These are phyloP conservation scores for Phytopythium sindhum DNA, from an alignment of 352 stramenopile genomes.

Conservation along the genomic window DNA sequence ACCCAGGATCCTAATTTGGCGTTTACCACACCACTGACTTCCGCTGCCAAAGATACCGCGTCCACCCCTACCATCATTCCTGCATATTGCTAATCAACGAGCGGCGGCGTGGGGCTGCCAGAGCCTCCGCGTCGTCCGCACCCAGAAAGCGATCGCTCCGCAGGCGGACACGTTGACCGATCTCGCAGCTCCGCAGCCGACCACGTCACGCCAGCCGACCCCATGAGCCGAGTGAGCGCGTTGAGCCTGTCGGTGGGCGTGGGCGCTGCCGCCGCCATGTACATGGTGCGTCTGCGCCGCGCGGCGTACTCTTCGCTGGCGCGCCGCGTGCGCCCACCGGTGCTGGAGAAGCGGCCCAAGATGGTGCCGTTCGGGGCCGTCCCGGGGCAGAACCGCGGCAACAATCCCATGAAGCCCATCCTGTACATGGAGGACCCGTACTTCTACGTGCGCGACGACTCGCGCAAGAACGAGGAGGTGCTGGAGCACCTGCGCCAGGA, in stretches of 20 bases:
- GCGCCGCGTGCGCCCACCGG: slow-evolving; percentile 38
- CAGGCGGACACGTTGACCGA: too few species aligned
- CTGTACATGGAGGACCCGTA: slow-evolving; percentile 92
- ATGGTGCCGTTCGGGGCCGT: slow-evolving; percentile 84
- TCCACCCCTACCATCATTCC: too few species aligned
- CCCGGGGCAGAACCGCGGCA: slow-evolving; percentile 72
- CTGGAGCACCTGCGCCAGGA: slow-evolving; percentile 91
- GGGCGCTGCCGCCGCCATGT: slow-evolving; percentile 49
- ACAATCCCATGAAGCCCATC: slow-evolving; percentile 88
- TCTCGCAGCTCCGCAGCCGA: too few species aligned
- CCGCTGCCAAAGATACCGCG: too few species aligned
- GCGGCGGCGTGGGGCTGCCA: too few species aligned
- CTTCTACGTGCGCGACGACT: slow-evolving; percentile 95
- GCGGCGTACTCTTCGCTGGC: slow-evolving; percentile 57
- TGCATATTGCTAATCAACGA: too few species aligned
- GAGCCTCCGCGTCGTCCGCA: too few species aligned
- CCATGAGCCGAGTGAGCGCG: slow-evolving; percentile 53
- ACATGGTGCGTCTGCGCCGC: slow-evolving; percentile 52
- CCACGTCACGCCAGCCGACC: too few species aligned
- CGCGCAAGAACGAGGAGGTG: slow-evolving; percentile 89
- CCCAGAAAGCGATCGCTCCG: too few species aligned
- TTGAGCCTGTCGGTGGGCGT: slow-evolving; percentile 56
- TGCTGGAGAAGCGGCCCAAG: slow-evolving; percentile 66
- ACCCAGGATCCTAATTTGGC: too few species aligned
- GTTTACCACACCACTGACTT: too few species aligned